Evolutionary conservation across 2,329 filamentous ascomycete genomes (phyloP).

Genomic region (Epichloe sibirici): DNA sequence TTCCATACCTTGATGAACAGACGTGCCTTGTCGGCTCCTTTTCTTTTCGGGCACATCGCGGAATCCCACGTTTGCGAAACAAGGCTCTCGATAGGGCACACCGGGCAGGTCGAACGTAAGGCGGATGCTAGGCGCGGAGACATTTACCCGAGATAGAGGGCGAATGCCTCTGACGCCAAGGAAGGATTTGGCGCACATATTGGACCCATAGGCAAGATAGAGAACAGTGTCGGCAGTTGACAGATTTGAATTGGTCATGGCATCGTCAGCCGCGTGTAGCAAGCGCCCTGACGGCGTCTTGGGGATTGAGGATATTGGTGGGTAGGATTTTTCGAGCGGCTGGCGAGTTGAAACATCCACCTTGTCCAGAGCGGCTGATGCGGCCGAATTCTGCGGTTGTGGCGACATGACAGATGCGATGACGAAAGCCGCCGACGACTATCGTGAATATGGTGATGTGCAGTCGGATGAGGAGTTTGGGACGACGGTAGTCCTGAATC

Average conservation of each 20-base stretch:
- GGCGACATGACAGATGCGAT: background rate
- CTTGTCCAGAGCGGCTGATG: slow-evolving; percentile 15
- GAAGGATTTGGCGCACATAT: slow-evolving; percentile 72
- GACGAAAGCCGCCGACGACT: background rate
- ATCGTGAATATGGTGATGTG: too few relatives aligned
- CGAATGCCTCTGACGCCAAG: slow-evolving; percentile 64
- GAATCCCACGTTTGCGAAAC: slow-evolving; percentile 71
- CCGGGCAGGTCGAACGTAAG: slow-evolving; percentile 81
- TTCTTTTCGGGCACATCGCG: slow-evolving; percentile 38
- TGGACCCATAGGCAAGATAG: slow-evolving; percentile 87
- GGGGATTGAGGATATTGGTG: slow-evolving; percentile 20
- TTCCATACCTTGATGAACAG: slow-evolving; percentile 9
- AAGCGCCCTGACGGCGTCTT: slow-evolving; percentile 18
- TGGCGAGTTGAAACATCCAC: slow-evolving; percentile 10
- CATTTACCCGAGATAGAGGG: slow-evolving; percentile 70
- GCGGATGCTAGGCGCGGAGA: slow-evolving; percentile 64
- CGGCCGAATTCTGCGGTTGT: slow-evolving; percentile 1
- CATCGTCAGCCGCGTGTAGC: slow-evolving; percentile 16
- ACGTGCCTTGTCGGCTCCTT: slow-evolving; percentile 13
- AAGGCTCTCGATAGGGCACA: slow-evolving; percentile 77
- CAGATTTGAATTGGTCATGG: slow-evolving; percentile 12
- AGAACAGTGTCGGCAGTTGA: slow-evolving; percentile 42
- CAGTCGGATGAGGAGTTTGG: too few relatives aligned
- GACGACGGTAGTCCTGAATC: too few relatives aligned
- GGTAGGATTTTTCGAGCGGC: slow-evolving; percentile 14